Percentiles rank a stretch among this genome's conserved stretches.
Evolutionary conservation across 352 stramenopile genomes (phyloP).

Genomic region (Phytophthora aleatoria): DNA sequence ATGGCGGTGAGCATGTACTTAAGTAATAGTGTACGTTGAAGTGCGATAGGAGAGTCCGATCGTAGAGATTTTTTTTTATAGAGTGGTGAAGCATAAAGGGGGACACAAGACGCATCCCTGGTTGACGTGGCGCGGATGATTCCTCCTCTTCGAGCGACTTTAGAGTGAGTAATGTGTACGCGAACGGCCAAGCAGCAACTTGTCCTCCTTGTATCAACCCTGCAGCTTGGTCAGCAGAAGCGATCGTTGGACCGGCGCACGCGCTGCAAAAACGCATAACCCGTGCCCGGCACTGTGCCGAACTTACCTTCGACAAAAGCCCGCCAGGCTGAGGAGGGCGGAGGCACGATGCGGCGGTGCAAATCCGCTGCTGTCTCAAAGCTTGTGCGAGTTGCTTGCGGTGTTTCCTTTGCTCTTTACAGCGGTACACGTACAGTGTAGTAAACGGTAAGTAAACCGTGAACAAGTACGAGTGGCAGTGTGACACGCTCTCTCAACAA

Average conservation of each 20-base stretch:
- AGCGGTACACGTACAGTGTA: not conserved
- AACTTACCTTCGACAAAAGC: not conserved
- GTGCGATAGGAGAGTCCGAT: constrained; percentile 26
- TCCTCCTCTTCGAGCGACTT: constrained; percentile 14
- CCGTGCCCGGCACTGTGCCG: too few species aligned
- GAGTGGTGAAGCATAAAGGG: constrained; percentile 16
- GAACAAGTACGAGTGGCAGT: constrained; percentile 1
- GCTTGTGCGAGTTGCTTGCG: not conserved
- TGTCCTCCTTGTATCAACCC: not conserved
- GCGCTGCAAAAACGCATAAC: constrained; percentile 1
- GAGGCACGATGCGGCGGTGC: constrained; percentile 12
- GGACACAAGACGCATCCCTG: constrained; percentile 15
- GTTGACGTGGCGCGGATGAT: constrained; percentile 28
- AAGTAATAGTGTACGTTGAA: constrained; percentile 33
- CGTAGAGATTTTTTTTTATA: constrained; percentile 34
- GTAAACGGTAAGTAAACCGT: not conserved
- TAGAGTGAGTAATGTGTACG: constrained; percentile 29
- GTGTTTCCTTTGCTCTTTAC: not conserved
- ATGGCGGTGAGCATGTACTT: not conserved
- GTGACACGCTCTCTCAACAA: constrained; percentile 13
- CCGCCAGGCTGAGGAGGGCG: constrained; percentile 14
- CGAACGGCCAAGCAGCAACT: constrained; percentile 32
- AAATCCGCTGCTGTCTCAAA: constrained; percentile 10
- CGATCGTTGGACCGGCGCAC: constrained; percentile 13
- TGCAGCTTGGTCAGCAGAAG: constrained; percentile 9